Base-by-base conservation (phyloP, 768 basidiomycete species). In the Boletus vermiculosoides region DNA sequence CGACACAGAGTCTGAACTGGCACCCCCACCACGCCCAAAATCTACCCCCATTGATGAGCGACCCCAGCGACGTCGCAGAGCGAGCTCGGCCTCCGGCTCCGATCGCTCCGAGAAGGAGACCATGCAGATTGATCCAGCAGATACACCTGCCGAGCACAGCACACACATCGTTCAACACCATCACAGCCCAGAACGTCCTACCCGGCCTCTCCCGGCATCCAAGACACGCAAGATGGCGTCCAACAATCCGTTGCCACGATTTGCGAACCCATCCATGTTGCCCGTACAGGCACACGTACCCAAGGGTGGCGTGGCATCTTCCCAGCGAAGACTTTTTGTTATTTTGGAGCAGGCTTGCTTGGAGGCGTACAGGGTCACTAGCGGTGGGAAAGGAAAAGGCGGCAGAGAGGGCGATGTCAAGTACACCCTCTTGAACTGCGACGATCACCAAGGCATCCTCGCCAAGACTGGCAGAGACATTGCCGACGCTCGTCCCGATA, bases 381-480 rank as follows among this genome's bases (percentile, higher is more conserved):
- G 84, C 45, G 80, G 83, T 25, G 75, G 66, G 0, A 80, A 83
- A 46, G 77, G 81, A 51, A 81, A 82, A 46, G 74, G 72, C 56
- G 77, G 71, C 63, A 82, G 79, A 71, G 82, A 70, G 71, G 84
- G 77, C 66, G 94, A 96, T 57, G 93, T 92, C 56, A 98, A 98
- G 75, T 98, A 98, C 74, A 94, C 94, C 10, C 77, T 99, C 56
- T 74, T 99, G 63, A 99, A 99, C 74, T 98, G 97, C 73, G 97
- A 98, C 71, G 97, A 98, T 64, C 97, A 98, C 74, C 97, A 99
- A 72, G 96, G 96, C 54, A 97, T 99, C 63, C 79, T 99, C 59
- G 96, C 97, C 5, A 98, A 97, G 74, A 97, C 94, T 0, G 94
- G 94, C 16, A 83, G 96, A 69, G 97, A 99, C 74, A 98, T 98